Conservation (phyloP, 768 basidiomycete species). For the Tricholoma sp. region DNA sequence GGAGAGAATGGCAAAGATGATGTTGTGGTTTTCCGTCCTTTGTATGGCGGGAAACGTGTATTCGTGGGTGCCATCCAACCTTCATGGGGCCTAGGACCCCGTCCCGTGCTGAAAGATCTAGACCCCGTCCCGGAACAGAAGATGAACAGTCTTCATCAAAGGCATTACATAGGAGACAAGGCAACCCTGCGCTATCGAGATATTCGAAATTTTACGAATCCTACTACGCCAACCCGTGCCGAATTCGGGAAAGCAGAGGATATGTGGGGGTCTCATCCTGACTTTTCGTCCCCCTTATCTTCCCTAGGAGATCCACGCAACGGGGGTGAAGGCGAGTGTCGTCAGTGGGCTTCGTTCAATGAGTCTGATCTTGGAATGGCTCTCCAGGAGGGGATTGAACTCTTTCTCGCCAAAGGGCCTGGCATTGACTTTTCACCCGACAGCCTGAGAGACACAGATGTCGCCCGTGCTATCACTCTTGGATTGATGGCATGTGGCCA, state of each 20-base stretch:
- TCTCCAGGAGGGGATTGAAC: constrained; percentile 13
- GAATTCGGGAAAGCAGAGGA: background rate
- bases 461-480: constrained; percentile 20
- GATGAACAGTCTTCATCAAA: constrained; percentile 5
- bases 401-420: constrained; percentile 11
- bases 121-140: constrained; percentile 9
- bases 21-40: constrained; percentile 13
- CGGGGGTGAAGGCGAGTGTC: constrained; percentile 15
- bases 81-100: constrained; percentile 22
- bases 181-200: constrained; percentile 1
- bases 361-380: constrained; percentile 16
- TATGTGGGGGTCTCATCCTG: background rate
- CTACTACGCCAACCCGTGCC: background rate
- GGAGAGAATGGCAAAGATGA: constrained; percentile 15
- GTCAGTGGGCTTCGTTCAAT: constrained; percentile 4
- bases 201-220: background rate
- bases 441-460: constrained; percentile 18
- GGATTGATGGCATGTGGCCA: constrained; percentile 18
- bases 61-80: constrained; percentile 27
- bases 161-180: constrained; percentile 14
- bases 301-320: constrained; percentile 3
- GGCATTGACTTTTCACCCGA: constrained; percentile 12
- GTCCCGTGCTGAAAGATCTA: constrained; percentile 6
- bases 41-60: constrained; percentile 12
- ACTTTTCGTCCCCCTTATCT: constrained; percentile 8